Conservation (phyloP, 208 protist genomes). For the Acanthamoeba castellanii region DNA sequence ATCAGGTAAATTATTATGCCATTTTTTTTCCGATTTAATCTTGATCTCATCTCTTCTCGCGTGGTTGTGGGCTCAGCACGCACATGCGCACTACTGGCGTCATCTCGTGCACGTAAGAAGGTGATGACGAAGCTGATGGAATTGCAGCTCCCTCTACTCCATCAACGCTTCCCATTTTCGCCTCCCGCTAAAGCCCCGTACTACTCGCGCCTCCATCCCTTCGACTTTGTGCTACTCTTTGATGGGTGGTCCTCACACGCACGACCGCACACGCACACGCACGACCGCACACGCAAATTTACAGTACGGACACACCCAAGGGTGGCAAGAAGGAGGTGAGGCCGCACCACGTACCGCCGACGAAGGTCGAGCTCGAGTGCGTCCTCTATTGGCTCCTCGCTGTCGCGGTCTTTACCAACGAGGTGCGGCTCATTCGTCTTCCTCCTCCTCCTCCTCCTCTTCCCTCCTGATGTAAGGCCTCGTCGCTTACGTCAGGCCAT, state of each 20-base stretch:
- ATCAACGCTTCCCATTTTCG: neutral
- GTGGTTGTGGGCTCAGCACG: neutral
- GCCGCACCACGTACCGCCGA: neutral
- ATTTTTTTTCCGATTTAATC: neutral
- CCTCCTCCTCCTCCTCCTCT: too few relatives aligned
- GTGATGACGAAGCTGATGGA: neutral
- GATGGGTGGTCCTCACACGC: neutral
- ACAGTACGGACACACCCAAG: slow-evolving; percentile 8
- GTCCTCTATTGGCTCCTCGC: slow-evolving; percentile 18
- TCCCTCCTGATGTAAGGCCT: neutral
- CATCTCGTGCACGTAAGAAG: slow-evolving; percentile 13
- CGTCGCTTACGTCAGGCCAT: neutral
- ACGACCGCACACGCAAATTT: too few relatives aligned
- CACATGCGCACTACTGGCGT: slow-evolving; percentile 40
- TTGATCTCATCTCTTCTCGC: neutral
- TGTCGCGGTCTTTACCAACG: neutral
- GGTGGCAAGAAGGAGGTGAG: neutral
- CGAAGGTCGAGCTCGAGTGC: neutral
- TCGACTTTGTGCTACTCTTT: neutral
- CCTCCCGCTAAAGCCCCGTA: neutral
- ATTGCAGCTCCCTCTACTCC: neutral
- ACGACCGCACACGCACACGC: neutral
- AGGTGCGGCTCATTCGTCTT: neutral
- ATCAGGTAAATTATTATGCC: neutral
- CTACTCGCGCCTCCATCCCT: too few relatives aligned